These are phyloP conservation scores for Salmacisia buchloeana DNA, from an alignment of 1,284 basidiomycete genomes.

Conservation along the genomic window DNA sequence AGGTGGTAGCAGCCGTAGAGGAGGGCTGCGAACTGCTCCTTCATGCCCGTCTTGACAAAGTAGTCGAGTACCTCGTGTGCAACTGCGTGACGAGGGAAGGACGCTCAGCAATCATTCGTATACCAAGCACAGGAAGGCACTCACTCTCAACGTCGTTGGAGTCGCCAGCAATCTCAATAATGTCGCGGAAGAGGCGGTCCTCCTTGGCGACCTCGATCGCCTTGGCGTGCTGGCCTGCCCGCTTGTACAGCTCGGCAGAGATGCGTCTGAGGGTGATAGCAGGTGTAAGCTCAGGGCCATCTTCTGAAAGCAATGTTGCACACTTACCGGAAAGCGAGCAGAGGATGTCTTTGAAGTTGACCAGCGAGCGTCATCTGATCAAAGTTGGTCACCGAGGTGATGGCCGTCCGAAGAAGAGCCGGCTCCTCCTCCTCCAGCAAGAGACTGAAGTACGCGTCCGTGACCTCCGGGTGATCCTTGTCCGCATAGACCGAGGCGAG, in stretches of 20 bases:
- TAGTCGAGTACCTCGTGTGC: constrained; percentile 86
- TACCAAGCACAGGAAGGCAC: not conserved
- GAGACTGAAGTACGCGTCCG: constrained; percentile 93
- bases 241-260: constrained; percentile 94
- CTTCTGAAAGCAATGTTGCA: constrained; percentile 48
- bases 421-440: constrained; percentile 98
- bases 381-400: constrained; percentile 97
- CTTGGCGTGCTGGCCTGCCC: constrained; percentile 90
- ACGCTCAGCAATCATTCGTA: not conserved
- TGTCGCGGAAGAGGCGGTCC: constrained; percentile 93
- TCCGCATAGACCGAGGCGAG: constrained; percentile 70
- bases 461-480: constrained; percentile 90
- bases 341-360: constrained; percentile 79
- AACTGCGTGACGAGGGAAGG: constrained; percentile 52
- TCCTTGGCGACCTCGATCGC: constrained; percentile 88
- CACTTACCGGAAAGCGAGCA: constrained; percentile 77
- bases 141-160: constrained; percentile 63
- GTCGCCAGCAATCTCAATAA: constrained; percentile 85
- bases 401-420: constrained; percentile 88
- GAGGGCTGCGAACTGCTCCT: constrained; percentile 89
- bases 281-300: constrained; percentile 9
- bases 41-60: constrained; percentile 88
- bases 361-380: constrained; percentile 82
- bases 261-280: too few relatives aligned
- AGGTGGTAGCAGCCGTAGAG: constrained; percentile 89